Conservation (phyloP, 192 early-diverging fungal genomes). For the Podila verticillata region DNA sequence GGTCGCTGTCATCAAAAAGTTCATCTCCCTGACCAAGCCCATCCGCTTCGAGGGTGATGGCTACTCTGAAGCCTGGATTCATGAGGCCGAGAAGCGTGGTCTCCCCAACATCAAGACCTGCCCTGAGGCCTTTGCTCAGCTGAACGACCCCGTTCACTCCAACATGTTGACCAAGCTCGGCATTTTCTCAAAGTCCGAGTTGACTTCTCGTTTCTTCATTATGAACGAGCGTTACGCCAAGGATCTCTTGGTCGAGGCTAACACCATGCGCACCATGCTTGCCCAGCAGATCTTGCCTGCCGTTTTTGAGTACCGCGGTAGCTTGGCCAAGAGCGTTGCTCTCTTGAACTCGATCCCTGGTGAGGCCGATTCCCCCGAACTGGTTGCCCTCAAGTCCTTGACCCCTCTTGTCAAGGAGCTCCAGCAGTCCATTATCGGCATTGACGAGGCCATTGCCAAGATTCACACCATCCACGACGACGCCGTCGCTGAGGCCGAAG, state of each 20-base stretch:
- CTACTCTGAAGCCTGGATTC: conserved; percentile 94
- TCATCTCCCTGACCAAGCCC: conserved; percentile 80
- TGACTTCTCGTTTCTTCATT: conserved; percentile 95
- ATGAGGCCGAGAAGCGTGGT: conserved; percentile 93
- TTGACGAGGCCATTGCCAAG: conserved; percentile 67
- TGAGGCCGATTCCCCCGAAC: conserved; percentile 68
- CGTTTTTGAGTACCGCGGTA: conserved; percentile 88
- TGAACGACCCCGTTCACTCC: conserved; percentile 75
- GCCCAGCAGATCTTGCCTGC: conserved; percentile 89
- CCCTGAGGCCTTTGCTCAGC: conserved; percentile 89
- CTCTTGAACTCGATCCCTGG: conserved; percentile 70
- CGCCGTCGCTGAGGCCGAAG: conserved; percentile 69
- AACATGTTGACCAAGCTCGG: conserved; percentile 82
- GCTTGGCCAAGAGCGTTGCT: conserved; percentile 84
- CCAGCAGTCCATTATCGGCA: conserved; percentile 61
- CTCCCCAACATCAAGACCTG: conserved; percentile 94
- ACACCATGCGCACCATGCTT: conserved; percentile 86
- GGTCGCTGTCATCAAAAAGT: conserved; percentile 87
- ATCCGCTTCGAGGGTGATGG: conserved; percentile 98
- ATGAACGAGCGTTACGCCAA: conserved; percentile 97
- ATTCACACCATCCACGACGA: conserved; percentile 67
- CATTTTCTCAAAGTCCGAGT: conserved; percentile 88
- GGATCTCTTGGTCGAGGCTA: conserved; percentile 93
- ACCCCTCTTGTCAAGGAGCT: conserved; percentile 68
- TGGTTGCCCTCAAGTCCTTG: conserved; percentile 72